Conservation (phyloP, 495 filamentous ascomycete species). For the Physcia stellaris region DNA sequence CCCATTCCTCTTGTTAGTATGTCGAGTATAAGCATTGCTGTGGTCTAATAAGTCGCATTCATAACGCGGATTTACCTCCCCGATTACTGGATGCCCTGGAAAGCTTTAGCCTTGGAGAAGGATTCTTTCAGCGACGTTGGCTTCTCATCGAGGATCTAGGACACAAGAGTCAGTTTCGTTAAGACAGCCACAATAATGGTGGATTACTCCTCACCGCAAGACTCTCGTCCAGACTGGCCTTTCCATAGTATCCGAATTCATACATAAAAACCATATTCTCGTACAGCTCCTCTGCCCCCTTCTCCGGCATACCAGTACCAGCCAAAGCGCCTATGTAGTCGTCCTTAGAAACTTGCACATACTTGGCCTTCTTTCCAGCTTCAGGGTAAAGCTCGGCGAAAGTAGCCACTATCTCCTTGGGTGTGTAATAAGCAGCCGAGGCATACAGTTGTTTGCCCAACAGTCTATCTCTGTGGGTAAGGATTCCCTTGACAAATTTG, state of each 20-base stretch:
- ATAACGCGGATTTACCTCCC: too few relatives aligned
- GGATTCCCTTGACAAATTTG: constrained; percentile 41
- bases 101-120: too few relatives aligned
- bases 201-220: neutral
- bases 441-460: constrained; percentile 20
- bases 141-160: constrained; percentile 14
- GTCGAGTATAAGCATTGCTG: too few relatives aligned
- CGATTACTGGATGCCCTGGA: too few relatives aligned
- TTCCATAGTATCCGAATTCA: constrained; percentile 37
- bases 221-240: neutral
- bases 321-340: constrained; percentile 29
- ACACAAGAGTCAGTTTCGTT: too few relatives aligned
- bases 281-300: constrained; percentile 31
- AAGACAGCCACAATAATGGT: too few relatives aligned
- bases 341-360: constrained; percentile 29
- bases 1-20: too few relatives aligned
- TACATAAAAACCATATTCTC: constrained; percentile 39
- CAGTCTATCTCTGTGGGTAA: constrained; percentile 10
- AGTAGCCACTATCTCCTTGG: constrained; percentile 28
- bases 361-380: constrained; percentile 29
- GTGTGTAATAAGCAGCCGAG: constrained; percentile 36
- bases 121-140: constrained; percentile 14
- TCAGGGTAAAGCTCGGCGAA: constrained; percentile 29
- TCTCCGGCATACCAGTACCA: constrained; percentile 21
- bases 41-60: too few relatives aligned